Percentiles rank a stretch among this genome's conserved stretches.
These are phyloP conservation scores for Capsicum baccatum DNA, from an alignment of 257 asterid genomes.

Conservation along the genomic window DNA sequence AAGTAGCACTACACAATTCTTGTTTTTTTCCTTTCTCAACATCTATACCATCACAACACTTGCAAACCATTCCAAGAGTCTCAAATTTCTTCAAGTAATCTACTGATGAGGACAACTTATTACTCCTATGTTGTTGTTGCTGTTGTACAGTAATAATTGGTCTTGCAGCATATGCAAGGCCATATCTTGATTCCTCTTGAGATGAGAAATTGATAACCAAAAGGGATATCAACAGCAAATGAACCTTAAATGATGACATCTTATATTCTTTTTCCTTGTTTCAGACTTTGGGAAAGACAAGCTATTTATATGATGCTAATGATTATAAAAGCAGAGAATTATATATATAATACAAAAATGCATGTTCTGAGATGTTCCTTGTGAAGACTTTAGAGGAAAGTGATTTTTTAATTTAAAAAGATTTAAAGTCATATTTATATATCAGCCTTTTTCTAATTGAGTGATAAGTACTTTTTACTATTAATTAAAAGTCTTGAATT, in stretches of 20 bases:
- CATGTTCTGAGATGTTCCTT: slow-evolving; percentile 17
- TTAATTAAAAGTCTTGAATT: too few relatives aligned
- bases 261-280: not conserved
- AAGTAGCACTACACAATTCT: slow-evolving; percentile 34
- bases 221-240: slow-evolving; percentile 3
- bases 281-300: not conserved
- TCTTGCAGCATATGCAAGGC: slow-evolving; percentile 7
- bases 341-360: not conserved
- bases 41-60: slow-evolving; percentile 44
- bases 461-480: too few relatives aligned
- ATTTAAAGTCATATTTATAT: too few relatives aligned
- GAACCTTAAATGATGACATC: not conserved
- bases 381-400: slow-evolving; percentile 1
- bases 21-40: not conserved
- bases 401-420: not conserved
- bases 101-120: not conserved
- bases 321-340: not conserved
- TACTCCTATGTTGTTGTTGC: not conserved
- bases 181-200: slow-evolving; percentile 18
- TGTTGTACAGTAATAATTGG: not conserved
- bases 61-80: slow-evolving; percentile 50
- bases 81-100: slow-evolving; percentile 29
- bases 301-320: slow-evolving; percentile 16
- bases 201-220: slow-evolving; percentile 2
- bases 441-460: too few relatives aligned